Evolutionary conservation across 2,329 filamentous ascomycete genomes (phyloP), one percentile per base, ranked within the genome.

Genomic region (Xylogone sp.): DNA sequence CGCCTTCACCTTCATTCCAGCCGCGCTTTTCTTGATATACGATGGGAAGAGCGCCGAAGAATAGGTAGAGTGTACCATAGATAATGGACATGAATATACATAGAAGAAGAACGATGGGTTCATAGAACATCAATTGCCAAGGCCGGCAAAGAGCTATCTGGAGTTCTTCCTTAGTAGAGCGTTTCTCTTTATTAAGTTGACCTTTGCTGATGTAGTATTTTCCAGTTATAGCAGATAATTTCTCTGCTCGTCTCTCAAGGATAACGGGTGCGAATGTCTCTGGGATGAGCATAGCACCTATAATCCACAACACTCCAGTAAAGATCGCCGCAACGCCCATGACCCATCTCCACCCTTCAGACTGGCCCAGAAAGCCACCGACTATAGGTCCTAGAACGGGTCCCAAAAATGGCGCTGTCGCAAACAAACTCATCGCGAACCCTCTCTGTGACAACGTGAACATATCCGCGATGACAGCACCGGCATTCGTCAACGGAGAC

Each of bases 261-360:
- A 39, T 54, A 87, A 86, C 1, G 88, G 84, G 8, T 90, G 87
- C 53, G 78, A 76, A 78, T 84, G 94, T 53, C 83, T 75, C 31
- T 82, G 75, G 59, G 94, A 84, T 22, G 86, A 85, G 0, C 87
- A 94, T 54, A 4, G 34, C 34, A 16, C 43, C 18, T 5, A 22
- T 7, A 22, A 45, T 45, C 43, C 21, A 45, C 18, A 22, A n/a
- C 12, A 39, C n/a, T 51, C 55, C 42, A 22, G 43, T 53, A 21
- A 10, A 39, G 18, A 18, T 42, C 13, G 24, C 12, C 24, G 22
- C 13, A 46, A 42, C 21, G 22, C 13, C 19, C 9, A 43, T 21
- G 24, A 39, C 34, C 34, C 34, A 39, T 39, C 34, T 39, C 86
- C 86, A 87, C 18, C 83, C 84, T 13, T 74, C 77, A 2, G 75